A percentile compares a stretch with the other conserved stretches of the same genome.
These are phyloP conservation scores for Pleodorina starrii DNA, from an alignment of 139 green algal genomes.

Conservation along the genomic window DNA sequence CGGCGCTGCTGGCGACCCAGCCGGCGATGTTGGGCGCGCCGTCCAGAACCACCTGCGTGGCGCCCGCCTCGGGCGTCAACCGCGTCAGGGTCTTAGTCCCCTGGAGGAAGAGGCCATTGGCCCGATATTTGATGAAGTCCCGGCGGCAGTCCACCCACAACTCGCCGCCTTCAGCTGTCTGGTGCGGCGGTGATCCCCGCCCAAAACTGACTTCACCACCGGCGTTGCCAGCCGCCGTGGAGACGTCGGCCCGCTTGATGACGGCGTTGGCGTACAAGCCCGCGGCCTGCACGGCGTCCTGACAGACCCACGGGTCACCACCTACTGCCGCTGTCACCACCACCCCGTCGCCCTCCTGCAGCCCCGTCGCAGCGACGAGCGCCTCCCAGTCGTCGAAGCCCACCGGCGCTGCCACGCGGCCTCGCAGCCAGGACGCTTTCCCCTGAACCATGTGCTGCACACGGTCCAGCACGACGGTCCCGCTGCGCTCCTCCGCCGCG, in stretches of 20 bases:
- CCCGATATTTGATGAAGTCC: not conserved
- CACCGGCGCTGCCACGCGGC: not conserved
- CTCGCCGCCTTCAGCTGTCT: not conserved
- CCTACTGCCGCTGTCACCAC: not conserved
- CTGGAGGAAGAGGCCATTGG: not conserved
- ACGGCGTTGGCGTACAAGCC: not conserved
- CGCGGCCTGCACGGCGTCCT: not conserved
- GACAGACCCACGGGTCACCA: not conserved
- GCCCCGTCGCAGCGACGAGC: not conserved
- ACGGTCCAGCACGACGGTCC: slow-evolving; percentile 1
- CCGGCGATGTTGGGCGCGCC: slow-evolving; percentile 35
- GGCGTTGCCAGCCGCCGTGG: no score
- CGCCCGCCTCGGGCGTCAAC: not conserved
- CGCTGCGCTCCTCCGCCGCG: not conserved
- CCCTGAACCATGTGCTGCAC: not conserved
- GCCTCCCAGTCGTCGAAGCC: slow-evolving; percentile 12
- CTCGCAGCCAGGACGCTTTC: not conserved
- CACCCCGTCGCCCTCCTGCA: not conserved
- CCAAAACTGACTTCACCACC: no score
- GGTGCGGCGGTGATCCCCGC: no score
- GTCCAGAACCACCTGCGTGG: not conserved
- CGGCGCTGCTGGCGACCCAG: not conserved
- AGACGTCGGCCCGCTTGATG: no score
- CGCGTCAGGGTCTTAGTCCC: not conserved
- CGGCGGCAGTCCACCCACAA: slow-evolving; percentile 7